Base-by-base conservation (phyloP, 139 green algal species). In the Chlorella vulgaris region DNA sequence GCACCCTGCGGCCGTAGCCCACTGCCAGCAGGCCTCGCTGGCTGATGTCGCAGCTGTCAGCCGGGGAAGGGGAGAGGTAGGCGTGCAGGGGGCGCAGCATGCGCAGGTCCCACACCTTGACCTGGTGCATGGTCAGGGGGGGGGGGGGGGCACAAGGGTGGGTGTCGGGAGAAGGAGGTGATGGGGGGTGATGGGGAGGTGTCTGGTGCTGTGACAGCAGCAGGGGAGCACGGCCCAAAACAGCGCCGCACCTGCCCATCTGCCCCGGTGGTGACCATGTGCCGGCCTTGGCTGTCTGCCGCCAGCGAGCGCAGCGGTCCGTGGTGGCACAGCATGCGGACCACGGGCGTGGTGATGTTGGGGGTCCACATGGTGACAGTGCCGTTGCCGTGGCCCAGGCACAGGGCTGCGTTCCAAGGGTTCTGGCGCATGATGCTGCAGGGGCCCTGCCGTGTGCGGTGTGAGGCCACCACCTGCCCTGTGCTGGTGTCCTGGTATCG, bases 291-390 rank as follows among this genome's bases (percentile, higher is more conserved):
- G 1, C 60, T 35, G 82, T 99, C 94, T 4, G 96, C 88, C 5
- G 96, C 94, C 43, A 96, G 22, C 4, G 93, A 85, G 1, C 70
- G 86, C 51, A 98, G 83, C 2, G 93, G 87, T 6, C 93, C 93
- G 70, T 90, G 82, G 90, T 99, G 97, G 69, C 89, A 95, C n/a
- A 99, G 89, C 93, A 99, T 95, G 84, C 91, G 92, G 28, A 97
- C 95, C 33, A 93, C 88, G 5, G 97, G 90, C 7, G 84, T 90
- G 33, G 86, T 90, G 60, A 97, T 88, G 89, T 98, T 99, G 74
- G 97, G 97, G 1, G 92, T 98, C 97, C 97, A 99, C 92, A 99
- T 93, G 38, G 91, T 97, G 38, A 98, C 95, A 0, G 84, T 92
- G 76, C 97, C 97, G 63, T 95, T 94, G 42, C 83, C 74, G 81